A percentile compares a stretch with the other conserved stretches of the same genome.
phyloP scores from a whole-genome alignment of 2,329 filamentous ascomycete genomes.

The Apiospora aurea region DNA sequence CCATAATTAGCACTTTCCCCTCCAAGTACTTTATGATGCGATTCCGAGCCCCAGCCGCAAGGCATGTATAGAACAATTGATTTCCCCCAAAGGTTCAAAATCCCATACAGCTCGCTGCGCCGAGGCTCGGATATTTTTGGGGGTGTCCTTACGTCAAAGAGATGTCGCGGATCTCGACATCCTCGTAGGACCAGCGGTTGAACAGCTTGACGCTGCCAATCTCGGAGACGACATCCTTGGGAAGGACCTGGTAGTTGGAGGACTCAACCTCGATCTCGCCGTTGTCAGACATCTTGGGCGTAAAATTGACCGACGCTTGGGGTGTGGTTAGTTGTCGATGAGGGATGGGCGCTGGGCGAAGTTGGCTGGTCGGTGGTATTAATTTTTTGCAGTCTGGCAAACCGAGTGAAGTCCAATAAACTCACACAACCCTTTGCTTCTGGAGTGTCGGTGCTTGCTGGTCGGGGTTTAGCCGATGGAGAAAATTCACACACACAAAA shows the following conservation, averaged over 20 bases:
- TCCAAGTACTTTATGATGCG: background rate
- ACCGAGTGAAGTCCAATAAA: conserved; percentile 19
- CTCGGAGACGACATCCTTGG: conserved; percentile 79
- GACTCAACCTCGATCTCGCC: conserved; percentile 82
- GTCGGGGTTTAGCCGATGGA: conserved; percentile 22
- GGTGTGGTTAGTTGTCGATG: conserved; percentile 20
- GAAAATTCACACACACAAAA: conserved; percentile 22
- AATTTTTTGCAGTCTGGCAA: conserved; percentile 22
- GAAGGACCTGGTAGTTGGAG: conserved; percentile 70
- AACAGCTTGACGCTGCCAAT: conserved; percentile 84
- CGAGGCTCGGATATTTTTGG: conserved; percentile 33
- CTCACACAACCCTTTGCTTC: conserved; percentile 22
- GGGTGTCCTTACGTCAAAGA: conserved; percentile 88
- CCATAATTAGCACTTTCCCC: conserved; percentile 39
- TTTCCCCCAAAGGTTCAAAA: background rate
- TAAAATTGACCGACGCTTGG: conserved; percentile 21
- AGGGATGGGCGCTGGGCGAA: conserved; percentile 23
- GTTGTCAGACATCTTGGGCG: conserved; percentile 75
- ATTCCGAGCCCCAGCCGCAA: background rate
- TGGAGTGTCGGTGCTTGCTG: conserved; percentile 20
- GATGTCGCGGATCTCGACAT: conserved; percentile 99
- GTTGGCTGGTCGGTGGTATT: conserved; percentile 21
- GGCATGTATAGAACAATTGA: conserved; percentile 2
- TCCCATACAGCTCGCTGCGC: conserved; percentile 4
- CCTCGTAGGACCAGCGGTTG: conserved; percentile 83